Base-by-base conservation (phyloP, 306 rosid genomes). In the Castanea sativa region DNA sequence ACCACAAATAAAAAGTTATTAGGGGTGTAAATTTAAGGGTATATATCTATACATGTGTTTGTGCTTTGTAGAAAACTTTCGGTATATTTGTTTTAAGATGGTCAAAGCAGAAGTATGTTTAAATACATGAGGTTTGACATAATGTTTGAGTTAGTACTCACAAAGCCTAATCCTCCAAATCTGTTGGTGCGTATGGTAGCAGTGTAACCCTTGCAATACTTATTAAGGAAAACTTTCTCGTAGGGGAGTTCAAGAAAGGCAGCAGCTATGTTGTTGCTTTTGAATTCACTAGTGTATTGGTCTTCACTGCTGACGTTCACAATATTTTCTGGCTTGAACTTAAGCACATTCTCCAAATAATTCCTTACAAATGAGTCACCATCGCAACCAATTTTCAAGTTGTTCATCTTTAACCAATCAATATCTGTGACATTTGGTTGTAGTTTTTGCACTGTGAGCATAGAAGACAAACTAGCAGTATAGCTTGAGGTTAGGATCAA, bases 391-490 rank as follows among this genome's bases (percentile, higher is more conserved):
- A 91, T 79, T 80, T 83, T 87, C 75, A 73, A 27, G 79, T 82
- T 51, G 32, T 77, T 81, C 73, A 32, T 83, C 76, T 45, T 83
- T 23, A 86, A 71, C 83, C 70, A 86, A 52, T 80, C 86, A 0
- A 89, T 86, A 78, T 78, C 79, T 2, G 84, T 81, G 14, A 80
- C 80, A 16, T 30, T 30, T 5, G 84, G 78, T 77, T 21, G 21
- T 41, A 88, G 67, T 43, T 83, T 79, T 71, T 83, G 84, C 15
- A 91, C 88, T 3, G 93, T 91, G 43, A 91, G 91, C 84, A 89
- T 85, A 33, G 96, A 91, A 77, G 96, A 89, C 13, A 91, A 88
- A 79, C 89, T 89, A 10, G 93, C 93, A 1, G 93, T 91, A 88
- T 91, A 91, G 83, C 93, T 88, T 27, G 96, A 88, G 78, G 56